phyloP scores from a whole-genome alignment of 345 rosid species.

The Euphorbia pulcherrima region DNA sequence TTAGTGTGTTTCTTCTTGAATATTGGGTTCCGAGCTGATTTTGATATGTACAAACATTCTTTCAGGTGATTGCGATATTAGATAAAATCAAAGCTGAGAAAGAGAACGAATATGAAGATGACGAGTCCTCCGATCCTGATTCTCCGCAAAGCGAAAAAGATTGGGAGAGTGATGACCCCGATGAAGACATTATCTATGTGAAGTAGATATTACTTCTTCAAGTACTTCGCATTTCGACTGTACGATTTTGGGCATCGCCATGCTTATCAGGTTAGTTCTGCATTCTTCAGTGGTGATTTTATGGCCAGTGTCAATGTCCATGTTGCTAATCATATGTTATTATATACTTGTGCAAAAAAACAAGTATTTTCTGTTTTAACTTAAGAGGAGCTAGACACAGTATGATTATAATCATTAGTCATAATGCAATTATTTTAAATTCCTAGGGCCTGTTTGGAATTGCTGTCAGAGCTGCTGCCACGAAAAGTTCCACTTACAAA shows the following conservation, averaged over 20 bases:
- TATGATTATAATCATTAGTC: not conserved
- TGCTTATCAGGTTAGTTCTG: constrained; percentile 24
- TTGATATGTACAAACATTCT: constrained; percentile 13
- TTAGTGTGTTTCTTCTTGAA: not conserved
- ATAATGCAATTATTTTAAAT: no score
- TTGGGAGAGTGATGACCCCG: constrained; percentile 67
- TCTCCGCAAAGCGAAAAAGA: constrained; percentile 41
- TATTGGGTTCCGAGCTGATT: not conserved
- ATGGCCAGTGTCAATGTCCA: not conserved
- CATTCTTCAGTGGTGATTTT: not conserved
- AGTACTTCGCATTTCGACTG: not conserved
- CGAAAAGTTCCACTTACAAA: no score
- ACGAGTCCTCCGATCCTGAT: constrained; percentile 31
- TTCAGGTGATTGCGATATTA: constrained; percentile 73
- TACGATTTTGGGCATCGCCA: not conserved
- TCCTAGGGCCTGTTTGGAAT: no score
- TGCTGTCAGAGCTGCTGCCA: no score
- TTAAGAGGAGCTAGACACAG: not conserved
- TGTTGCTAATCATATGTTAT: not conserved
- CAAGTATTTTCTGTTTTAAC: not conserved
- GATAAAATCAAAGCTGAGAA: constrained; percentile 74
- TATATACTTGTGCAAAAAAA: not conserved
- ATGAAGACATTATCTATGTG: constrained; percentile 72
- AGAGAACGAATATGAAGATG: constrained; percentile 27
- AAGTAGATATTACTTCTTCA: constrained; percentile 33